A percentile compares a stretch with the other conserved stretches of the same genome.
Conservation (phyloP, 345 rosid genomes). For the Salix exigua region DNA sequence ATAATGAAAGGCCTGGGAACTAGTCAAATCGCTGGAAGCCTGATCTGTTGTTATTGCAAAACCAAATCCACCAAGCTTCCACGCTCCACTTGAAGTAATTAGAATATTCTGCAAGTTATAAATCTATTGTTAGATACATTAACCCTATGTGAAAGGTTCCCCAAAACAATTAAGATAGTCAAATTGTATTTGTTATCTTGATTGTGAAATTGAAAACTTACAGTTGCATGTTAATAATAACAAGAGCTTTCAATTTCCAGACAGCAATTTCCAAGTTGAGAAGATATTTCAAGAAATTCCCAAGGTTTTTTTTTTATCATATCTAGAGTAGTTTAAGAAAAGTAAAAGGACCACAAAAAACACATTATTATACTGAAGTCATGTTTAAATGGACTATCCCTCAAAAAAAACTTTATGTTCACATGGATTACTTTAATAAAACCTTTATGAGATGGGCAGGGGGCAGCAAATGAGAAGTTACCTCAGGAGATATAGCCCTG, state of each 20-base stretch:
- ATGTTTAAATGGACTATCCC: neutral
- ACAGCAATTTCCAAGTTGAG: neutral
- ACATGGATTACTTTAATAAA: too few relatives aligned
- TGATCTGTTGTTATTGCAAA: conserved; percentile 74
- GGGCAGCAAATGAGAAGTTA: conserved; percentile 7
- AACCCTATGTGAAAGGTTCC: neutral
- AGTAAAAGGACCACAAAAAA: neutral
- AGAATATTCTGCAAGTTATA: conserved; percentile 63
- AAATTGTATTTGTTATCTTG: neutral
- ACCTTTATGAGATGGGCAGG: too few relatives aligned
- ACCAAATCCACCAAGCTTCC: conserved; percentile 98
- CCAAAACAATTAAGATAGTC: neutral
- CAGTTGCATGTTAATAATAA: neutral
- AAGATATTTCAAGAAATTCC: neutral
- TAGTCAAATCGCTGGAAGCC: conserved; percentile 46
- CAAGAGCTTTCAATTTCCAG: neutral
- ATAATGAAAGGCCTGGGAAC: conserved; percentile 72
- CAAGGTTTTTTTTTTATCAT: too few relatives aligned
- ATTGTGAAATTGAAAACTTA: neutral
- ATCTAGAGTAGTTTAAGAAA: neutral
- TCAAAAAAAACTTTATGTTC: neutral
- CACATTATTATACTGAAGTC: neutral
- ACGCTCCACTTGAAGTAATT: conserved; percentile 85
- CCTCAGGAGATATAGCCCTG: conserved; percentile 95
- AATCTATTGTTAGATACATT: conserved; percentile 1